phyloP scores from a whole-genome alignment of 805 yeast genomes.

The Nakazawaea anatomiae region DNA sequence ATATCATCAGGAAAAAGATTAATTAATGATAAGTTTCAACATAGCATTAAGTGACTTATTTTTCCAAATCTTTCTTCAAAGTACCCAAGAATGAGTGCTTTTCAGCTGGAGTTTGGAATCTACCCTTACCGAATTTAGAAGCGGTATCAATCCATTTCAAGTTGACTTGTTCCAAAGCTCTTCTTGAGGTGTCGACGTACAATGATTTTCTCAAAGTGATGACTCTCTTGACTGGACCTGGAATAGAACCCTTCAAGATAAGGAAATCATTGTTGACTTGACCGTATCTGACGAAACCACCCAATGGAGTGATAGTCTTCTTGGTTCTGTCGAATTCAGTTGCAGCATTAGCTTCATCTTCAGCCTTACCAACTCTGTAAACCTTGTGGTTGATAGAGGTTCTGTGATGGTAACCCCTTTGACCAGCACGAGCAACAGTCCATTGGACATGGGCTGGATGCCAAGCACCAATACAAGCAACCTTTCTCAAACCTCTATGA shows the following conservation, averaged over 20 bases:
- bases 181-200: slow-evolving; percentile 96
- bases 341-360: slow-evolving; percentile 89
- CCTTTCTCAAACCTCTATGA: slow-evolving; percentile 99
- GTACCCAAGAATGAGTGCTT: slow-evolving; percentile 99
- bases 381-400: slow-evolving; percentile 99
- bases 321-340: slow-evolving; percentile 99
- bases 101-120: slow-evolving; percentile 99
- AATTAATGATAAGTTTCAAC: not conserved
- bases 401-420: slow-evolving; percentile 99
- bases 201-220: slow-evolving; percentile 98
- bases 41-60: slow-evolving; percentile 3
- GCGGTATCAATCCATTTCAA: slow-evolving; percentile 99
- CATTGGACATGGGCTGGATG: slow-evolving; percentile 99
- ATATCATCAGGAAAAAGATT: not conserved
- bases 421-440: slow-evolving; percentile 99
- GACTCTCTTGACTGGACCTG: slow-evolving; percentile 99
- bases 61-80: slow-evolving; percentile 90
- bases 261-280: slow-evolving; percentile 94
- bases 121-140: slow-evolving; percentile 99
- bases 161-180: slow-evolving; percentile 92
- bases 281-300: slow-evolving; percentile 99
- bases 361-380: slow-evolving; percentile 98
- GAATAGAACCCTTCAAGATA: slow-evolving; percentile 97
- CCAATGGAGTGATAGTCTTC: slow-evolving; percentile 99
- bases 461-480: slow-evolving; percentile 99